Conservation (phyloP, 805 yeast genomes). For the Barnettozyma populi region DNA sequence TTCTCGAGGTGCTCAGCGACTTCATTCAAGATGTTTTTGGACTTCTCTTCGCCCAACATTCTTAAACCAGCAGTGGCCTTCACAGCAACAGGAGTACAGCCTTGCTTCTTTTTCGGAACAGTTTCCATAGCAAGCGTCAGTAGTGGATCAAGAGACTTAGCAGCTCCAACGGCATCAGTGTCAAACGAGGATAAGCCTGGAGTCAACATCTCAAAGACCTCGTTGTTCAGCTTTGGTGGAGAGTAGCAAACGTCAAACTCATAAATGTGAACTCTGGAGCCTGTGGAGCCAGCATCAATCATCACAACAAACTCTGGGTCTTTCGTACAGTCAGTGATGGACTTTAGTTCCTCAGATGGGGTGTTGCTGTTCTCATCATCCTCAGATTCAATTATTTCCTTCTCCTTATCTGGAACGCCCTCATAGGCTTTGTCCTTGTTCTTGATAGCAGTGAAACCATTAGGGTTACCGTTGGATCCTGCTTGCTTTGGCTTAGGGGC, state of each 20-base stretch:
- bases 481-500: constrained; percentile 25
- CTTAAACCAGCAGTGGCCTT: constrained; percentile 98
- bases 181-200: constrained; percentile 90
- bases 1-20: constrained; percentile 71
- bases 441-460: constrained; percentile 25
- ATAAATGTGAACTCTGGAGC: constrained; percentile 93
- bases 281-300: constrained; percentile 98
- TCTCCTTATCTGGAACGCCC: constrained; percentile 26
- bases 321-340: constrained; percentile 29
- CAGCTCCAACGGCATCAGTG: constrained; percentile 78
- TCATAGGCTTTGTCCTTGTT: constrained; percentile 23
- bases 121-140: constrained; percentile 66
- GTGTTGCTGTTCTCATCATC: constrained; percentile 11
- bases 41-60: constrained; percentile 69
- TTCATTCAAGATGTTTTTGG: constrained; percentile 64
- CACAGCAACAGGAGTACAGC: constrained; percentile 91
- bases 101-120: constrained; percentile 67
- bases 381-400: constrained; percentile 4
- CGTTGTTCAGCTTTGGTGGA: constrained; percentile 76
- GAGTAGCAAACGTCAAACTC: constrained; percentile 81
- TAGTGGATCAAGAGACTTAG: constrained; percentile 80
- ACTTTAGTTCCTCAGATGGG: constrained; percentile 2
- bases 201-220: constrained; percentile 80
- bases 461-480: constrained; percentile 7
- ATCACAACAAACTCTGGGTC: constrained; percentile 74